A percentile compares a stretch with the other conserved stretches of the same genome.
Evolutionary conservation across 73 alveolate genomes (phyloP).

Genomic region (Urostyla sp.): DNA sequence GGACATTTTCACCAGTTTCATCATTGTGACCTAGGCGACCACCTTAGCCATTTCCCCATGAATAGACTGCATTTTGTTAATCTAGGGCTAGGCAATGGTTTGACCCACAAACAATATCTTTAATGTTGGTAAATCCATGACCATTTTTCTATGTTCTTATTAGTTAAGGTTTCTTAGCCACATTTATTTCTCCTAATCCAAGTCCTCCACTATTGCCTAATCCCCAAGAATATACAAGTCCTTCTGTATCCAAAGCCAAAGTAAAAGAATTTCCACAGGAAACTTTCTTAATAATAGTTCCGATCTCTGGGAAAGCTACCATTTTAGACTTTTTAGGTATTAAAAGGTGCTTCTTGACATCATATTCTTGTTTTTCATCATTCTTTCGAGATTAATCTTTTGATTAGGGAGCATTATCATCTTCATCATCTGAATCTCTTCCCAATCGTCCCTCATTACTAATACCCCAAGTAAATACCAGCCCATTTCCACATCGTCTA

Average conservation of each 20-base stretch:
- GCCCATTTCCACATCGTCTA: constrained; percentile 59
- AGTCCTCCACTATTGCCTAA: constrained; percentile 87
- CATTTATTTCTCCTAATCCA: constrained; percentile 70
- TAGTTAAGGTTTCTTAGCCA: constrained; percentile 19
- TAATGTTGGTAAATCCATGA: constrained; percentile 59
- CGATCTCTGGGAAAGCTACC: constrained; percentile 33
- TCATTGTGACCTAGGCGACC: constrained; percentile 89
- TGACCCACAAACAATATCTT: constrained; percentile 90
- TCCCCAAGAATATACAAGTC: constrained; percentile 90
- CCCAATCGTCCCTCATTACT: constrained; percentile 73
- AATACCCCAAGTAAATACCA: constrained; percentile 78
- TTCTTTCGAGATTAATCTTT: too few species aligned
- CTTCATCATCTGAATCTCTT: not conserved
- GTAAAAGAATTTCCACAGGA: constrained; percentile 87
- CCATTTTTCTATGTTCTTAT: constrained; percentile 53
- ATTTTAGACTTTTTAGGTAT: constrained; percentile 40
- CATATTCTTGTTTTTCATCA: not conserved
- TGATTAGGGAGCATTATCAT: too few species aligned
- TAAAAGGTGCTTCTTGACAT: not conserved
- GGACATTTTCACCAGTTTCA: constrained; percentile 69
- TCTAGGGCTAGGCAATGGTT: constrained; percentile 85
- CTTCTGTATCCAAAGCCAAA: constrained; percentile 77
- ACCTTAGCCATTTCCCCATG: constrained; percentile 94
- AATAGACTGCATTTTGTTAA: constrained; percentile 72
- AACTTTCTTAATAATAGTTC: constrained; percentile 58